Evolutionary conservation across 2,329 filamentous ascomycete genomes (phyloP).

Genomic region (Xylariaceae sp.): DNA sequence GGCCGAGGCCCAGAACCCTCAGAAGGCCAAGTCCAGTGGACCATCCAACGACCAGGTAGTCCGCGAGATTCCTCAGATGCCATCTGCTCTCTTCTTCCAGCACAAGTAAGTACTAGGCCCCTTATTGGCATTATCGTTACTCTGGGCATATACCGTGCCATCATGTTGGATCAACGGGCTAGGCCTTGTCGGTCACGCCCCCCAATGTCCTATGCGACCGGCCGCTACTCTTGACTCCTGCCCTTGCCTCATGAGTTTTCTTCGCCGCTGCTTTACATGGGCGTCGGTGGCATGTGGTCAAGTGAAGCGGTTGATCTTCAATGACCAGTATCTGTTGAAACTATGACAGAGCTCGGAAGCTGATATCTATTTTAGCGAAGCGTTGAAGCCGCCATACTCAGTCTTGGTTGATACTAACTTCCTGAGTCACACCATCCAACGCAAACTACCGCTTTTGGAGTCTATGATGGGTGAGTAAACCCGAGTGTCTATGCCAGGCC

Average conservation of each 20-base stretch:
- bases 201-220: neutral
- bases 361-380: constrained; percentile 48
- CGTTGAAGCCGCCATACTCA: constrained; percentile 74
- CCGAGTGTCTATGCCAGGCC: neutral
- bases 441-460: constrained; percentile 81
- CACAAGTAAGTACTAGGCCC: constrained; percentile 42
- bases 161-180: neutral
- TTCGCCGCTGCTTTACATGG: too few species aligned
- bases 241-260: too few species aligned
- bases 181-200: neutral
- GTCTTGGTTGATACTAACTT: constrained; percentile 66
- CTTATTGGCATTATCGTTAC: neutral
- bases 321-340: neutral
- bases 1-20: constrained; percentile 52
- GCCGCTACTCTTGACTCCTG: too few species aligned
- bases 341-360: neutral
- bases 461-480: constrained; percentile 57
- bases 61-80: constrained; percentile 75
- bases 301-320: neutral
- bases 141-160: neutral
- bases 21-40: constrained; percentile 50
- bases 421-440: constrained; percentile 78
- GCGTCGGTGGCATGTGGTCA: too few species aligned
- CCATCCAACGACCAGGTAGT: constrained; percentile 55
- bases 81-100: constrained; percentile 76